Conservation (phyloP, 495 filamentous ascomycete species). For the Lichina pygmaea region DNA sequence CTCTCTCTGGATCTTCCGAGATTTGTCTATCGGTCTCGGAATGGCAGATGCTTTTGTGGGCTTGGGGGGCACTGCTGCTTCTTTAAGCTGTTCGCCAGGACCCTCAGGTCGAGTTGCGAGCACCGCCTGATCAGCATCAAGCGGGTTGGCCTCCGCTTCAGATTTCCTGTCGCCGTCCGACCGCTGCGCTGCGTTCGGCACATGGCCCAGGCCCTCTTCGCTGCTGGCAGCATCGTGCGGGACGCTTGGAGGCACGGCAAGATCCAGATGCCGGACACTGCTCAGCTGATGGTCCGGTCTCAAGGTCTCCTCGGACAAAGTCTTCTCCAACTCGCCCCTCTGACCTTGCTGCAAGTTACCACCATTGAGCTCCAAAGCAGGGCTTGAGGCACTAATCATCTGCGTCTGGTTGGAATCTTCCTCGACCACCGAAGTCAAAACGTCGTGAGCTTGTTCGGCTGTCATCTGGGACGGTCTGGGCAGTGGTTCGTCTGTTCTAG, state of each 20-base stretch:
- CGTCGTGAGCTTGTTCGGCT: constrained; percentile 39
- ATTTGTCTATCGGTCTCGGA: constrained; percentile 19
- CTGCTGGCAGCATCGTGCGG: not conserved
- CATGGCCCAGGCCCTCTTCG: too few relatives aligned
- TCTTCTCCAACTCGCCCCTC: too few relatives aligned
- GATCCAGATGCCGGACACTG: not conserved
- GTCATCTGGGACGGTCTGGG: constrained; percentile 23
- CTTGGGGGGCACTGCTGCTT: not conserved
- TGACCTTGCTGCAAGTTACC: too few relatives aligned
- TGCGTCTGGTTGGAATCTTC: constrained; percentile 18
- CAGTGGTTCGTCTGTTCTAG: constrained; percentile 10
- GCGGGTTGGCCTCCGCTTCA: not conserved
- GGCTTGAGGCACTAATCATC: too few relatives aligned
- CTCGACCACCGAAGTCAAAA: constrained; percentile 41
- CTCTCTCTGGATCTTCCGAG: constrained; percentile 10
- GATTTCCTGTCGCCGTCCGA: not conserved
- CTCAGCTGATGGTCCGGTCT: too few relatives aligned
- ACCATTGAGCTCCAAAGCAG: too few relatives aligned
- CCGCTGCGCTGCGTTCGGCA: not conserved
- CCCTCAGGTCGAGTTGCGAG: not conserved
- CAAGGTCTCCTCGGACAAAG: too few relatives aligned
- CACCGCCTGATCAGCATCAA: too few relatives aligned
- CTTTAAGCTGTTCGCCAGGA: not conserved
- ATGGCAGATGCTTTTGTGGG: constrained; percentile 17
- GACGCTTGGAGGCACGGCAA: not conserved